phyloP scores from a whole-genome alignment of 176 grass and related monocot species.

The Lolium rigidum region DNA sequence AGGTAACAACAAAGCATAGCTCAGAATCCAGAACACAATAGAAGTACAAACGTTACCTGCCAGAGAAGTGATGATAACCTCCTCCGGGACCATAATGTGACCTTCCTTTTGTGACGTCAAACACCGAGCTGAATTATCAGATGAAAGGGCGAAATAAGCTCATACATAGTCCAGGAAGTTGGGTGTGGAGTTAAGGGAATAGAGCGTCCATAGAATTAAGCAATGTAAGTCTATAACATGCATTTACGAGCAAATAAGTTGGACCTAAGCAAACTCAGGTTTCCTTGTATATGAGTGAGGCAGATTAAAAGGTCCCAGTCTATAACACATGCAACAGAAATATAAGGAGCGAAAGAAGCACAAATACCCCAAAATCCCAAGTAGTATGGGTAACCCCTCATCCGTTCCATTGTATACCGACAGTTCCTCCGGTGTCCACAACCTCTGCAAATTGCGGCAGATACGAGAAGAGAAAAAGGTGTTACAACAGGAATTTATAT shows the following conservation, averaged over 20 bases:
- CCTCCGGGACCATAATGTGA: constrained; percentile 96
- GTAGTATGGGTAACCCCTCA: constrained; percentile 71
- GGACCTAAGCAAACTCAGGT: not conserved
- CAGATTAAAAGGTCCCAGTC: not conserved
- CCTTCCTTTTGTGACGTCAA: constrained; percentile 90
- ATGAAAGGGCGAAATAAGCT: not conserved
- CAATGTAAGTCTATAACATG: not conserved
- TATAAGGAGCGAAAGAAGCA: not conserved
- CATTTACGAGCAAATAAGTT: not conserved
- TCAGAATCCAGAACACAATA: not conserved
- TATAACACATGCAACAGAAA: constrained; percentile 15
- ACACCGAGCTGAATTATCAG: constrained; percentile 72
- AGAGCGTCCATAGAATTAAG: not conserved
- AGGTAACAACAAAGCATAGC: not conserved
- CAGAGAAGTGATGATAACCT: constrained; percentile 93
- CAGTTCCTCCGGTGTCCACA: constrained; percentile 77
- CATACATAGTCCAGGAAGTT: not conserved
- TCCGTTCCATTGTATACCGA: constrained; percentile 76
- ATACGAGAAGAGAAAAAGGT: no score
- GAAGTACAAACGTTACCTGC: constrained; percentile 58
- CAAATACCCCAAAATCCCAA: constrained; percentile 82
- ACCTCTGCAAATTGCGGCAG: constrained; percentile 56
- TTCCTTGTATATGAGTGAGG: not conserved
- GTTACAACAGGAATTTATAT: not conserved
- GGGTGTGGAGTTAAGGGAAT: not conserved